phyloP scores from a whole-genome alignment of 306 rosid species.

The Trifolium dubium region DNA sequence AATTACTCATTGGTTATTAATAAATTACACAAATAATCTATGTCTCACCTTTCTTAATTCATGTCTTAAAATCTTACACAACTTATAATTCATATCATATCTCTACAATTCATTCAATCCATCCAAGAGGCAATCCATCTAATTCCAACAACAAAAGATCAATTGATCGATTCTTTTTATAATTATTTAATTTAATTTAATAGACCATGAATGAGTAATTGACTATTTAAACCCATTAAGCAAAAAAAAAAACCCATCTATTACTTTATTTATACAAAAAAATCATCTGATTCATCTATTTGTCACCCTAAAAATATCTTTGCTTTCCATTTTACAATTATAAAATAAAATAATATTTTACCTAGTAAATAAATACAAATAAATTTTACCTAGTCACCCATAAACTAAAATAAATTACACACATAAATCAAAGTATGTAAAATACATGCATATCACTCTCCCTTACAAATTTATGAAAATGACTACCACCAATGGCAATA shows the following conservation, averaged over 20 bases:
- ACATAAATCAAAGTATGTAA: not conserved
- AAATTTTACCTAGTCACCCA: not conserved
- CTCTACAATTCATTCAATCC: not conserved
- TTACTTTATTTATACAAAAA: not conserved
- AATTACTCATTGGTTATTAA: too few relatives aligned
- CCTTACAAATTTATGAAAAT: not conserved
- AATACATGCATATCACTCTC: not conserved
- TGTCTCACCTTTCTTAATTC: too few relatives aligned
- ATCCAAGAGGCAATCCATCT: not conserved
- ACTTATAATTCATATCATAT: too few relatives aligned
- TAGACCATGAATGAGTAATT: not conserved
- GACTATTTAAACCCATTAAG: not conserved
- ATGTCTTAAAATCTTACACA: too few relatives aligned
- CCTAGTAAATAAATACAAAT: too few relatives aligned
- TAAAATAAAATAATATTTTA: not conserved
- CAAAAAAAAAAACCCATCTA: too few relatives aligned
- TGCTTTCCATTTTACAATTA: not conserved
- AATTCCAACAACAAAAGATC: not conserved
- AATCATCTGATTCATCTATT: not conserved
- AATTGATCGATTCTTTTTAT: not conserved
- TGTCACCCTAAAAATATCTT: not conserved
- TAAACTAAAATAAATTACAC: not conserved
- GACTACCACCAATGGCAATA: conserved; percentile 23
- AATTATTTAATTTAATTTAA: not conserved
- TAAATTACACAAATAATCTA: too few relatives aligned